Evolutionary conservation across 345 rosid species (phyloP), one percentile per base, ranked within the genome.

Genomic region (Camelina neglecta): DNA sequence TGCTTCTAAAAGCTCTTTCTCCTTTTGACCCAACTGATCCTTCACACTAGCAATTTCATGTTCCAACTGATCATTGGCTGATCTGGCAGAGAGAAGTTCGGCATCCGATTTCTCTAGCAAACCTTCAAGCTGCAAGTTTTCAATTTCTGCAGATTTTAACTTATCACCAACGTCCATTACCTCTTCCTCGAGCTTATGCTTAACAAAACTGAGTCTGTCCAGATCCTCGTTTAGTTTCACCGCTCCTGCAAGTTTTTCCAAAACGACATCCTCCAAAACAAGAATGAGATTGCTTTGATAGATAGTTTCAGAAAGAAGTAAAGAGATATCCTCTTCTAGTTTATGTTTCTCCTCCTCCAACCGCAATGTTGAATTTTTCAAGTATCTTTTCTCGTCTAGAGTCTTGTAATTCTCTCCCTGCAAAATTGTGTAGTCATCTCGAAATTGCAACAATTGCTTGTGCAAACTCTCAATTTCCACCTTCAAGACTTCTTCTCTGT

Each of bases 241-340:
- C 23, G 86, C 81, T 77, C 81, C 88, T 72, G 75, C 49, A 79
- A 79, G 71, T 60, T 81, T 84, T 58, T 86, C 88, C 62, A 76
- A 66, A 63, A 88, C 73, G 35, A 77, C 60, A 60, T 85, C 77
- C 83, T 83, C 84, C 76, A 86, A 79, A 76, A 90, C 75, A 35
- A 83, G 64, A 75, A 90, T 85, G 71, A 83, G 83, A 77, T 57
- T 85, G 78, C 83, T 82, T 80, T 87, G 89, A 74, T 83, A 88
- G 21, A 88, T 48, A 15, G 76, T 75, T 77, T 90, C 94, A 5
- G 74, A 74, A 44, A 88, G 80, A 58, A 84, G 64, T 18, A 76
- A 60, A 72, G 55, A 72, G 69, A 76, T 86, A 64, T 95, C 92
- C 66, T 85, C 93, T 86, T 92, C 92, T 56, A 89, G 84, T 33